A percentile compares a stretch with the other conserved stretches of the same genome.
Evolutionary conservation across 495 filamentous ascomycete species (phyloP).

Genomic region (Neurospora sp.): DNA sequence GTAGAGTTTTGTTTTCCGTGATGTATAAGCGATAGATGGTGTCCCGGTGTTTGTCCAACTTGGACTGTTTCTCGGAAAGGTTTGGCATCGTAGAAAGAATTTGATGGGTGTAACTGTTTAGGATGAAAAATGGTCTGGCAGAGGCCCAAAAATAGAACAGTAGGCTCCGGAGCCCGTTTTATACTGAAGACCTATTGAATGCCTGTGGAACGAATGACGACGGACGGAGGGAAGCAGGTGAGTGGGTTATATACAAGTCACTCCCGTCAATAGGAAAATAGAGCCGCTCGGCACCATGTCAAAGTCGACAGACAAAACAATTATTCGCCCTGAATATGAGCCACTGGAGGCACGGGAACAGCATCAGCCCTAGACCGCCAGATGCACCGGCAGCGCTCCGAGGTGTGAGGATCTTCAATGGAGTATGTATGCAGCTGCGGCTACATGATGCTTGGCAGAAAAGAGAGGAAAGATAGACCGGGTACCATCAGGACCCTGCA

Average conservation of each 20-base stretch:
- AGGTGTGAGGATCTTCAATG: not conserved
- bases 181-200: not conserved
- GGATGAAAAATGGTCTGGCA: not conserved
- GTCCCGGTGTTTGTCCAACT: constrained; percentile 11
- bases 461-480: not conserved
- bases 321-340: not conserved
- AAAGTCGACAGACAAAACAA: not conserved
- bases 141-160: not conserved
- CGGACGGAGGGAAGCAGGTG: not conserved
- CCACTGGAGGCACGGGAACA: not conserved
- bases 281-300: too few species aligned
- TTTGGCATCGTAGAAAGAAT: not conserved
- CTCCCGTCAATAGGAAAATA: not conserved
- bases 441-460: not conserved
- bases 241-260: not conserved
- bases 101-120: not conserved
- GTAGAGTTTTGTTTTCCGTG: constrained; percentile 5
- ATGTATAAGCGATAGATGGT: constrained; percentile 17
- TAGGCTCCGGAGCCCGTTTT: not conserved
- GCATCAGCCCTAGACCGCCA: not conserved
- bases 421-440: not conserved
- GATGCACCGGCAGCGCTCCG: not conserved
- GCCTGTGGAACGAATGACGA: not conserved
- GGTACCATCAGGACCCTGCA: not conserved
- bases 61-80: not conserved